Base-by-base conservation (phyloP, 805 yeast genomes). In the Starmerella stigmatis region DNA sequence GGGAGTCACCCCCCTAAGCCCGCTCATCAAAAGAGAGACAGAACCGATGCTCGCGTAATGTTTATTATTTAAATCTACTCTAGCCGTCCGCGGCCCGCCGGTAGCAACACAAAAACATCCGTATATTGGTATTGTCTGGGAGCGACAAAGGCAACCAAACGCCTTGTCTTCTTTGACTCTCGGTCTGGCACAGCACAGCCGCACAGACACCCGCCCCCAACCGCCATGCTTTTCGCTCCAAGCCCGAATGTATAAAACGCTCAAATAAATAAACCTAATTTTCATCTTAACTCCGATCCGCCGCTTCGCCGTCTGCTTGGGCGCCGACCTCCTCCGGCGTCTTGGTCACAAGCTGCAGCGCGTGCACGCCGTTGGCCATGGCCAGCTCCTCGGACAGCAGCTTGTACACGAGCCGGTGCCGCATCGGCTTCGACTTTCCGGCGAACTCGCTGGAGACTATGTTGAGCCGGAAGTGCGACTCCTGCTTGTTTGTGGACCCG, bases 281-380 rank as follows among this genome's bases (percentile, higher is more conserved):
- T n/a, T n/a, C n/a, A n/a, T n/a, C n/a, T n/a, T n/a, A n/a, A n/a
- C n/a, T n/a, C n/a, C n/a, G n/a, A n/a, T n/a, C n/a, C n/a, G n/a
- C n/a, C n/a, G n/a, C n/a, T n/a, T n/a, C n/a, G 27, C 16, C 36
- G 23, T 23, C 36, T 6, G 17, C 56, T 49, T 60, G 12, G 49
- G 57, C 60, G 19, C 26, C 25, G 21, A 67, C 69, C 55, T 82
- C 89, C 36, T 66, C 69, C 1, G 74, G 73, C 2, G 96, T 86
- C 63, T 81, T 81, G 0, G 94, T 81, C 60, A 77, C 77, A 65
- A 88, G 71, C 60, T 86, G 96, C 49, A 88, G 66, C 0, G 96
- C 96, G 65, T 88, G 97, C 16, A 89, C 76, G 1, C 92, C 88
- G 46, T 76, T 72, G 26, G 65, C 67, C 47, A 46, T 52, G 41